Evolutionary conservation across 176 grass and related monocot genomes (phyloP).

Genomic region (Neostapfia colusana): DNA sequence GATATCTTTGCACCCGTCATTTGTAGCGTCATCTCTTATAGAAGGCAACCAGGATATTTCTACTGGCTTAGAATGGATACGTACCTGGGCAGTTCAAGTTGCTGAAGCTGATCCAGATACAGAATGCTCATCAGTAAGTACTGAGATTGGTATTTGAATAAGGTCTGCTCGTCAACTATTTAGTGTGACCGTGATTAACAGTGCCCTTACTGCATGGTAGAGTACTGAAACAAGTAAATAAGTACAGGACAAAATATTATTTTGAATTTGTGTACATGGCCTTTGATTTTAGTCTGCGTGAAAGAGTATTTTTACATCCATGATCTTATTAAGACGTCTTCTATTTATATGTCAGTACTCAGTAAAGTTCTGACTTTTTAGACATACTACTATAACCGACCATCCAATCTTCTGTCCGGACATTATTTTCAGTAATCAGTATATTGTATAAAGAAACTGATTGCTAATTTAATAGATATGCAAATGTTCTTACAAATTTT

Average conservation of each 20-base stretch:
- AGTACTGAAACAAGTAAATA: background rate
- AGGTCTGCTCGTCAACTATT: background rate
- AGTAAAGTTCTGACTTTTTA: background rate
- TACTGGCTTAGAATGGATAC: constrained; percentile 86
- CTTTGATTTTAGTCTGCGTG: constrained; percentile 1
- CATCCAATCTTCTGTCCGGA: background rate
- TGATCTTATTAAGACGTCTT: background rate
- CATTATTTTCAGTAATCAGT: background rate
- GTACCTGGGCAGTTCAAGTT: constrained; percentile 69
- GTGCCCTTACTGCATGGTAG: background rate
- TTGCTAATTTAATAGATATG: background rate
- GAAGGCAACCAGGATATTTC: constrained; percentile 81
- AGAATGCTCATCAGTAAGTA: constrained; percentile 80
- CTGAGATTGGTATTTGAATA: constrained; percentile 1
- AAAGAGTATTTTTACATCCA: background rate
- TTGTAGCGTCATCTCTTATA: constrained; percentile 78
- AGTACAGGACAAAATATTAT: background rate
- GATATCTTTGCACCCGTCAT: constrained; percentile 80
- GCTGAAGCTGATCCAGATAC: constrained; percentile 81
- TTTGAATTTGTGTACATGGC: background rate
- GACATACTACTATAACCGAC: background rate
- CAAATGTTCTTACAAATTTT: background rate
- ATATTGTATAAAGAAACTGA: background rate
- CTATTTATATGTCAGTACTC: background rate
- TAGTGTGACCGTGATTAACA: background rate